A percentile compares a stretch with the other conserved stretches of the same genome.
Evolutionary conservation across 2,329 filamentous ascomycete genomes (phyloP).

Genomic region (Xylariaceae sp.): DNA sequence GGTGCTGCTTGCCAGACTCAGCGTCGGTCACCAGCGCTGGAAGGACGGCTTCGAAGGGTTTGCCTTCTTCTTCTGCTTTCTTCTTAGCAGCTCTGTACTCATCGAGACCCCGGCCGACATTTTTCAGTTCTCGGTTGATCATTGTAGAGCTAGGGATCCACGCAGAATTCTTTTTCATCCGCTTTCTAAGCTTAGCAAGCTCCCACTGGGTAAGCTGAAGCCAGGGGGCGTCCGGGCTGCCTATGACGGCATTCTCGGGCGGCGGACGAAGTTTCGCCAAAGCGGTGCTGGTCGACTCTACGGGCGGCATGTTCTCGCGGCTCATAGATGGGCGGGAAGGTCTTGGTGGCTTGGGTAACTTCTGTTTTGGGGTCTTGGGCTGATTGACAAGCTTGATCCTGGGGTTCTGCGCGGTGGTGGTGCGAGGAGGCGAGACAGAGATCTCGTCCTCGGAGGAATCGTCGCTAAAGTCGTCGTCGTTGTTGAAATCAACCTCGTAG

Average conservation of each 20-base stretch:
- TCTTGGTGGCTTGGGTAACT: conserved; percentile 32
- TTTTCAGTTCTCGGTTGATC: conserved; percentile 75
- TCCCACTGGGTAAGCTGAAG: conserved; percentile 64
- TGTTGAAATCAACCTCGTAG: conserved; percentile 62
- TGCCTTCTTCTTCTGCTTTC: conserved; percentile 64
- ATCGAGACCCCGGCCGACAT: conserved; percentile 64
- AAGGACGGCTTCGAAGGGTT: conserved; percentile 51
- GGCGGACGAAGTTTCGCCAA: conserved; percentile 52
- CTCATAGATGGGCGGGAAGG: conserved; percentile 30
- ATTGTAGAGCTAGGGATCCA: conserved; percentile 85
- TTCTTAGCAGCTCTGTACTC: conserved; percentile 61
- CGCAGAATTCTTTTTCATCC: conserved; percentile 89
- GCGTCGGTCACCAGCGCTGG: conserved; percentile 45
- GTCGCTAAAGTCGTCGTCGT: conserved; percentile 52
- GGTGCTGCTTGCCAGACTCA: conserved; percentile 50
- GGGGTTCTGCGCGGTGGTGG: conserved; percentile 37
- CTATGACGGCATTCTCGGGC: conserved; percentile 56
- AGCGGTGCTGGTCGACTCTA: conserved; percentile 40
- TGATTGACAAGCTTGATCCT: conserved; percentile 51
- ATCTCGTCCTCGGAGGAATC: conserved; percentile 52
- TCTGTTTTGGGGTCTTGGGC: conserved; percentile 47
- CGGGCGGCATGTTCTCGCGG: conserved; percentile 41
- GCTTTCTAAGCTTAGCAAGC: conserved; percentile 68
- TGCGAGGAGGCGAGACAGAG: conserved; percentile 38
- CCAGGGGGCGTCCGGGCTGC: conserved; percentile 62